Conservation (phyloP, 169 alveolate species). For the Plasmodium coatneyi region DNA sequence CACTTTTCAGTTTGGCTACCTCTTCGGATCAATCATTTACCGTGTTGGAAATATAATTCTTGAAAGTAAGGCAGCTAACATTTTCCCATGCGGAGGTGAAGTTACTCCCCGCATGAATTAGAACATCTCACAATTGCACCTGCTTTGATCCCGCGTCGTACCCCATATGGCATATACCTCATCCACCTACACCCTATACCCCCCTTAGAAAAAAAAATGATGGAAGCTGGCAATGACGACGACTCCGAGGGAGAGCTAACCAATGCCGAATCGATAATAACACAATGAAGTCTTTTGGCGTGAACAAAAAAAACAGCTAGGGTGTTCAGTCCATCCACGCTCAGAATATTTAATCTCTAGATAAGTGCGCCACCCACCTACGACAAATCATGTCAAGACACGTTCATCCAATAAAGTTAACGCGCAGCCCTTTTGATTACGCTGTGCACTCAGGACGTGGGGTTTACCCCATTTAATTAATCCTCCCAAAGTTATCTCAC, state of each 20-base stretch:
- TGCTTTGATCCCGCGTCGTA: neutral
- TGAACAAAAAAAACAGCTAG: neutral
- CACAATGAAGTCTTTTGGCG: neutral
- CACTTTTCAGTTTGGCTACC: slow-evolving; percentile 52
- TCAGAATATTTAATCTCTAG: neutral
- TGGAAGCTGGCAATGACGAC: slow-evolving; percentile 17
- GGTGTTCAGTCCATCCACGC: neutral
- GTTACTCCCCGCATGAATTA: neutral
- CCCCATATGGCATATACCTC: neutral
- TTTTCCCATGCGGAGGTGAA: neutral
- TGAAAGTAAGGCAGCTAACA: slow-evolving; percentile 18
- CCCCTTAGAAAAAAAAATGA: neutral
- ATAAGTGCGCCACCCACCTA: neutral
- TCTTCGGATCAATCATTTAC: slow-evolving; percentile 51
- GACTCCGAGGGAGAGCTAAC: slow-evolving; percentile 45
- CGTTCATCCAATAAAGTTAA: neutral
- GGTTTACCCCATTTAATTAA: neutral
- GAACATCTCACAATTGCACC: neutral
- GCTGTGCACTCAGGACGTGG: neutral
- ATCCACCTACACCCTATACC: neutral
- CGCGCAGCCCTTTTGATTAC: neutral
- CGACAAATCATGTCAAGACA: neutral
- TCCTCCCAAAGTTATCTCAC: neutral
- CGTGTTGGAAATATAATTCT: slow-evolving; percentile 51
- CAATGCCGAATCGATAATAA: slow-evolving; percentile 13